A percentile compares a stretch with the other conserved stretches of the same genome.
These are phyloP conservation scores for Fusarium protoensiforme DNA, from an alignment of 2,329 filamentous ascomycete genomes.

Conservation along the genomic window DNA sequence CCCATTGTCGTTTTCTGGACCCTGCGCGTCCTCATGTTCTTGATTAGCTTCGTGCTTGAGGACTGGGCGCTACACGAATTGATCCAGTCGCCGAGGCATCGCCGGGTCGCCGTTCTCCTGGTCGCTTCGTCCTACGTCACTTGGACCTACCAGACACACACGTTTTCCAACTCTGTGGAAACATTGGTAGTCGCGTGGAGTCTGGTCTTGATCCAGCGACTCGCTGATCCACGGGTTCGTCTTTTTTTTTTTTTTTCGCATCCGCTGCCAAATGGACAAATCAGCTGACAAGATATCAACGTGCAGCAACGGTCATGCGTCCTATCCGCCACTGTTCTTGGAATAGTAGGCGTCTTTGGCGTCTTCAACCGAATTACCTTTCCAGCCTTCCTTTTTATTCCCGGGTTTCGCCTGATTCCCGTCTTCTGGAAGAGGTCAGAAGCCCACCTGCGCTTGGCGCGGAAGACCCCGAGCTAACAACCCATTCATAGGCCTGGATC, in stretches of 20 bases:
- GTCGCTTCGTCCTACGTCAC: slow-evolving; percentile 98
- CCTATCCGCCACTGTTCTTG: slow-evolving; percentile 80
- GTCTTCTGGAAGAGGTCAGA: slow-evolving; percentile 84
- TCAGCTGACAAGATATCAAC: slow-evolving; percentile 39
- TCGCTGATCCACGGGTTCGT: slow-evolving; percentile 80
- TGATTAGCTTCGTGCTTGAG: slow-evolving; percentile 94
- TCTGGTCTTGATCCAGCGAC: slow-evolving; percentile 89
- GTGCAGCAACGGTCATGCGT: slow-evolving; percentile 78
- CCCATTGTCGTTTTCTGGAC: slow-evolving; percentile 93
- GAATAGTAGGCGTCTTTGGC: slow-evolving; percentile 84
- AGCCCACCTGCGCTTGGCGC: slow-evolving; percentile 31
- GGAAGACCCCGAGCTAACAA: slow-evolving; percentile 36
- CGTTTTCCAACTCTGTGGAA: slow-evolving; percentile 97
- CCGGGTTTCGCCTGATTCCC: slow-evolving; percentile 83
- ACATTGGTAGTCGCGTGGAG: slow-evolving; percentile 94
- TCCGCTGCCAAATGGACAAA: slow-evolving; percentile 8
- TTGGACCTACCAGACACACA: slow-evolving; percentile 98
- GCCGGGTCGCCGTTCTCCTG: slow-evolving; percentile 80
- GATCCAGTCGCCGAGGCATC: slow-evolving; percentile 77
- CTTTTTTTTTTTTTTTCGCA: slow-evolving; percentile 17
- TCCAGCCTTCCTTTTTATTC: slow-evolving; percentile 89
- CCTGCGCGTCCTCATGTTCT: slow-evolving; percentile 89
- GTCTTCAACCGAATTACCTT: slow-evolving; percentile 98
- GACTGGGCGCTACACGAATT: slow-evolving; percentile 98
- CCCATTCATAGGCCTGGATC: slow-evolving; percentile 61